A percentile compares a stretch with the other conserved stretches of the same genome.
These are phyloP conservation scores for Boletus eberwhitei DNA, from an alignment of 768 basidiomycete genomes.

Conservation along the genomic window DNA sequence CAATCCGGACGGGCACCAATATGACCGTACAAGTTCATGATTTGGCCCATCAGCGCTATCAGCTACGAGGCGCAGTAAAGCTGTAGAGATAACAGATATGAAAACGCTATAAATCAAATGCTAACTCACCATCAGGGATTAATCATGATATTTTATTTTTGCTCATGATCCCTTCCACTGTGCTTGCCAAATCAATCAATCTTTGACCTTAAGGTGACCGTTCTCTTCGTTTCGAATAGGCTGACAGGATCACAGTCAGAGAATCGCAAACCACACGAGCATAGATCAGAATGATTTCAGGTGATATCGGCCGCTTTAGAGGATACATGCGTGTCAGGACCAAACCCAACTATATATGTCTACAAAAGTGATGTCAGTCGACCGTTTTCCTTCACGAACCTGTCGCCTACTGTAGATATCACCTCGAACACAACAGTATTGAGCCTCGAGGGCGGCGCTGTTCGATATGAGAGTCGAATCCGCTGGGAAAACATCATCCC, in stretches of 20 bases:
- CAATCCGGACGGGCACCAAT: neutral
- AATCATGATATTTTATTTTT: no score
- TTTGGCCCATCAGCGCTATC: neutral
- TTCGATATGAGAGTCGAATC: neutral
- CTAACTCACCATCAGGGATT: no score
- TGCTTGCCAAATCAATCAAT: neutral
- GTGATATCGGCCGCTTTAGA: neutral
- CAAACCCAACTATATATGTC: neutral
- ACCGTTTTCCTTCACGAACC: neutral
- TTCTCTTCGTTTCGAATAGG: neutral
- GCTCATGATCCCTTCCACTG: neutral
- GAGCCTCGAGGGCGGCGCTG: no score
- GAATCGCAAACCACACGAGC: neutral
- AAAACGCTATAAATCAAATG: neutral
- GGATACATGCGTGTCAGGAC: neutral
- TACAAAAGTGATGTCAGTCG: no score
- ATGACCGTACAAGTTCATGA: neutral
- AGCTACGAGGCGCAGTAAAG: neutral
- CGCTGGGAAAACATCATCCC: neutral
- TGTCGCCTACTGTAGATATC: neutral
- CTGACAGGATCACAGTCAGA: neutral
- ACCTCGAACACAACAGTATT: neutral
- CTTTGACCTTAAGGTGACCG: neutral
- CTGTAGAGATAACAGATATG: neutral
- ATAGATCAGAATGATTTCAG: neutral